These are phyloP conservation scores for Argentina anserina DNA, from an alignment of 306 rosid species.

Conservation along the genomic window DNA sequence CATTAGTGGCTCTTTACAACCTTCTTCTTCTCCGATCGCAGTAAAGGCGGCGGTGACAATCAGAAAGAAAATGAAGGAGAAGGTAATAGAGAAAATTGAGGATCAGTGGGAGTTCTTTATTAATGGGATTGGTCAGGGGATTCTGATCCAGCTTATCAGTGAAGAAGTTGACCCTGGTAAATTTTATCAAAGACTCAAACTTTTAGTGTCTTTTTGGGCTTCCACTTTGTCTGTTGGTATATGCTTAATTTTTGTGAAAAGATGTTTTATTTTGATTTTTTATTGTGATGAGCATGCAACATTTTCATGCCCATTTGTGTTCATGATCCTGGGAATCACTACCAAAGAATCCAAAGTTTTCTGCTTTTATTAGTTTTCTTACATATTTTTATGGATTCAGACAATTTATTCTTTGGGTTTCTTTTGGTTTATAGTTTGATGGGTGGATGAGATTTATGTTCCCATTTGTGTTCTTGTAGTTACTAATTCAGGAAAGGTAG, in stretches of 20 bases:
- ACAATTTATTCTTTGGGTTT: neutral
- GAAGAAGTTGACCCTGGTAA: conserved; percentile 68
- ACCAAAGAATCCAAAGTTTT: neutral
- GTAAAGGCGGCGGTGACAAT: conserved; percentile 63
- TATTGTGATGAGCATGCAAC: neutral
- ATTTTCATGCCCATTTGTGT: neutral
- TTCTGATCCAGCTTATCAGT: conserved; percentile 72
- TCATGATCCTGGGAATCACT: neutral
- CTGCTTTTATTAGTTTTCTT: neutral
- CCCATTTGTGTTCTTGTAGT: conserved; percentile 30
- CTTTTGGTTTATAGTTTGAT: neutral
- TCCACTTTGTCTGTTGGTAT: neutral
- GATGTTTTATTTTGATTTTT: neutral
- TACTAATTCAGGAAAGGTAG: conserved; percentile 60
- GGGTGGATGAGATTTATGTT: neutral
- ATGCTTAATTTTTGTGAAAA: neutral
- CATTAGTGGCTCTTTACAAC: conserved; percentile 20
- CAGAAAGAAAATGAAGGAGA: conserved; percentile 80
- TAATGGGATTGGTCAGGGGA: conserved; percentile 83
- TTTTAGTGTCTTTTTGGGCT: neutral
- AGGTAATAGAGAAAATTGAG: conserved; percentile 47
- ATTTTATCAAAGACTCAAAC: neutral
- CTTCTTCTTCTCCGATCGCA: conserved; percentile 36
- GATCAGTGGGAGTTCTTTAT: conserved; percentile 71
- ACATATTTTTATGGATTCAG: neutral